Evolutionary conservation across 148 eudicot species (phyloP), one percentile per base, ranked within the genome.

Genomic region (Vaccinium darrowii): DNA sequence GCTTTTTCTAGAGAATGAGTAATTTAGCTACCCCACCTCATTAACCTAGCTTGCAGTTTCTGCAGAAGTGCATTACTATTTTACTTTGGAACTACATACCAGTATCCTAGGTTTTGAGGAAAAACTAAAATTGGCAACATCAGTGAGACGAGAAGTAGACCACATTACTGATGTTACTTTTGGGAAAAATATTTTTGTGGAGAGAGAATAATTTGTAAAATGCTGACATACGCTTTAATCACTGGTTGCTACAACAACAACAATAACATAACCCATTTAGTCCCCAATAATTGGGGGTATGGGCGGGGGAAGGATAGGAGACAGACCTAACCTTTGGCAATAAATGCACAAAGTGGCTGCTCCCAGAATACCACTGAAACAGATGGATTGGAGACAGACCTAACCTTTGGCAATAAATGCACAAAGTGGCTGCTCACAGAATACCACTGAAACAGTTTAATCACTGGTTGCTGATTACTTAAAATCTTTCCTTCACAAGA

Each of bases 1-100:
- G 88, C 91, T 97, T 83, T 97, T 97, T 85, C 88, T 94, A 27
- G 99, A 97, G 90, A 97, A 97, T 87, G 99, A 97, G 99, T 97
- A 88, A 85, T 62, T 86, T 82, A 63, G 62, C 83, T 15, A 82
- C 54, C 80, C 23, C 23, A 62, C 60, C 79, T 76, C 14, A 30
- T 72, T 50, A 71, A 3, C 4, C 14, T 65, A 52, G 60, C 76
- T 52, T 43, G 60, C 77, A 69, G 39, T 69, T 18, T 69, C 43
- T 13, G 81, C 53, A 52, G 25, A 74, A 30, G 60, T 81, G 25
- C 63, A 65, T 60, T 36, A 57, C 80, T 39, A 36, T 67, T 81
- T 23, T 18, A 39, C 15, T 7, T 25, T 30, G 83, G 8, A 60
- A 36, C 67, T 63, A 21, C 6, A 0, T 27, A 63, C 74, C 74